Percentiles rank a stretch among this genome's conserved stretches.
phyloP scores from a whole-genome alignment of 2,329 filamentous ascomycete genomes.

The Phyllosticta ampelicida region DNA sequence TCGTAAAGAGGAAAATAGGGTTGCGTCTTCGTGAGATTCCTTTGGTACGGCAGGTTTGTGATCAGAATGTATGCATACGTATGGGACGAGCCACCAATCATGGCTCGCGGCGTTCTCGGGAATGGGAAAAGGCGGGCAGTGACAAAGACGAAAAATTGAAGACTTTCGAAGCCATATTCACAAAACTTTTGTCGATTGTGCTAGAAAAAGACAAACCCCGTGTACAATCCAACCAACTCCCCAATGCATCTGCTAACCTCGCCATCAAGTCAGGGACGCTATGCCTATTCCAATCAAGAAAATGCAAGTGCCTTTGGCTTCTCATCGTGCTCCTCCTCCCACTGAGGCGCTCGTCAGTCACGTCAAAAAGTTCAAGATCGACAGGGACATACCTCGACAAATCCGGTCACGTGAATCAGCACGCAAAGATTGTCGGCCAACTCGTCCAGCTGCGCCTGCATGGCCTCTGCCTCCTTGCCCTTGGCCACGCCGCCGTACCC shows the following conservation, averaged over 20 bases:
- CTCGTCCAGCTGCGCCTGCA: conserved; percentile 51
- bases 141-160: too few relatives aligned
- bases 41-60: too few relatives aligned
- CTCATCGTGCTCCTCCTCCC: neutral
- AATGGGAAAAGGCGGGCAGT: neutral
- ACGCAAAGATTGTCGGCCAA: conserved; percentile 78
- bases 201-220: neutral
- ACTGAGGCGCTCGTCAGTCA: neutral
- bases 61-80: too few relatives aligned
- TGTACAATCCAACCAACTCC: neutral
- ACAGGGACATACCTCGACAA: conserved; percentile 60
- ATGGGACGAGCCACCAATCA: too few relatives aligned
- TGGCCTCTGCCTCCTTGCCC: conserved; percentile 35
- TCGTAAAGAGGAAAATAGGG: too few relatives aligned
- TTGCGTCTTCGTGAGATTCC: too few relatives aligned
- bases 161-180: neutral
- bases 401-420: conserved; percentile 70
- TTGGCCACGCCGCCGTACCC: conserved; percentile 26
- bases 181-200: neutral
- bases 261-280: neutral
- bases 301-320: neutral
- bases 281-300: neutral
- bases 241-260: neutral
- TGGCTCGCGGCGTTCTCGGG: neutral
- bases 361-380: neutral